phyloP scores from a whole-genome alignment of 345 rosid species.

The Brassica carinata region DNA sequence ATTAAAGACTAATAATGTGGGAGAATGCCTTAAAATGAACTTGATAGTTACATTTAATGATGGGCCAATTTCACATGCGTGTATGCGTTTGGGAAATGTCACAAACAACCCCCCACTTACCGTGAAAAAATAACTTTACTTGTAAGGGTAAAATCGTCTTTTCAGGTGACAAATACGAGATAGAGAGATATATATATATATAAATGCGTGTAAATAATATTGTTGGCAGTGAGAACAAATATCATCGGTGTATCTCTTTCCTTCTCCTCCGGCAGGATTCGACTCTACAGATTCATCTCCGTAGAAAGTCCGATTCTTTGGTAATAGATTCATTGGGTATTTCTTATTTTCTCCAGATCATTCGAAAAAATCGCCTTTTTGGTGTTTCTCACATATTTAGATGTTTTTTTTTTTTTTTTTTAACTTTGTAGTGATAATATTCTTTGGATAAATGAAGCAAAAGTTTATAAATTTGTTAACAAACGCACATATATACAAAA shows the following conservation, averaged over 20 bases:
- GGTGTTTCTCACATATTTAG: slow-evolving; percentile 10
- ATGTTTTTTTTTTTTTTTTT: not conserved
- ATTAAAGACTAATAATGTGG: not conserved
- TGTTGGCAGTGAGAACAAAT: slow-evolving; percentile 5
- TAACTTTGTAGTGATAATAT: slow-evolving; percentile 21
- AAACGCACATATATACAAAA: not conserved
- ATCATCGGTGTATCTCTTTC: not conserved
- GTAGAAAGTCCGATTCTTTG: slow-evolving; percentile 15
- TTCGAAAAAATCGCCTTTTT: not conserved
- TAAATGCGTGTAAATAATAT: not conserved
- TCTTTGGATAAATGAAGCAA: slow-evolving; percentile 11
- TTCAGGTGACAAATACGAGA: slow-evolving; percentile 8
- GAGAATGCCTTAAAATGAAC: slow-evolving; percentile 9
- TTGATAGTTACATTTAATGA: slow-evolving; percentile 23
- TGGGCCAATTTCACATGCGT: slow-evolving; percentile 20
- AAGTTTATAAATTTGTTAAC: not conserved
- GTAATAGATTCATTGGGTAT: not conserved
- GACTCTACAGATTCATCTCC: slow-evolving; percentile 33
- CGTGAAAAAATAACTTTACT: not conserved
- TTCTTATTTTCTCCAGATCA: not conserved
- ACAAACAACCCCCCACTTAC: not conserved
- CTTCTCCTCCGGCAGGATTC: slow-evolving; percentile 36
- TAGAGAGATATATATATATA: slow-evolving; percentile 15
- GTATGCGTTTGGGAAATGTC: slow-evolving; percentile 16
- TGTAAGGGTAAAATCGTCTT: slow-evolving; percentile 18